phyloP scores from a whole-genome alignment of 2,329 filamentous ascomycete genomes.

The Coleophoma cylindrospora region DNA sequence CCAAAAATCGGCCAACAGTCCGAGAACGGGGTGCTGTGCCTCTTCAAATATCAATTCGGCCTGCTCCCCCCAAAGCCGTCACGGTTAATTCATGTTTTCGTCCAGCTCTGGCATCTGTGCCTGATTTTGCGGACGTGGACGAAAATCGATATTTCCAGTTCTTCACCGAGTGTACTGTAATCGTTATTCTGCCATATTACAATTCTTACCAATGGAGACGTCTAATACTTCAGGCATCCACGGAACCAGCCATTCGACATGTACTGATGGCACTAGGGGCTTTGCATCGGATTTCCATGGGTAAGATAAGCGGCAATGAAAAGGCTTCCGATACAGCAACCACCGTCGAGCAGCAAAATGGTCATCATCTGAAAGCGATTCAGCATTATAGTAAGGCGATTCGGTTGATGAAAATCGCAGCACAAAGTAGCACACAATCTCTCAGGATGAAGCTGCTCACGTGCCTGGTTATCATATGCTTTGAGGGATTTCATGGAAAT shows the following conservation, averaged over 20 bases:
- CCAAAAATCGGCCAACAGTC: too few species aligned
- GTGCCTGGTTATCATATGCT: slow-evolving; percentile 9
- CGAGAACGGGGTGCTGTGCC: neutral
- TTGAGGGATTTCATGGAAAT: slow-evolving; percentile 8
- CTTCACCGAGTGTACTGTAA: neutral
- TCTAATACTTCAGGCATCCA: slow-evolving; percentile 2
- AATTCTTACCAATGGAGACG: neutral
- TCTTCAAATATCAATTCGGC: neutral
- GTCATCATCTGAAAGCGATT: too few species aligned
- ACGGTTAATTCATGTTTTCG: neutral
- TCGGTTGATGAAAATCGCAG: slow-evolving; percentile 1
- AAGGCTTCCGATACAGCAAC: too few species aligned
- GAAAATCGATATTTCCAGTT: neutral
- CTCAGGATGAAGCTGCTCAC: slow-evolving; percentile 4
- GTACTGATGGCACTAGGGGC: slow-evolving; percentile 6
- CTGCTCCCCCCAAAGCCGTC: neutral
- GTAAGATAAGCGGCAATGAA: neutral
- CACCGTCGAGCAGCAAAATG: too few species aligned
- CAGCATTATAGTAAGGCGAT: slow-evolving; percentile 4
- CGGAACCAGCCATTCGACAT: slow-evolving; percentile 3
- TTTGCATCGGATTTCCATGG: neutral
- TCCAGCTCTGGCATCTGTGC: neutral
- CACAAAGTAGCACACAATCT: neutral
- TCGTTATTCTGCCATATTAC: neutral
- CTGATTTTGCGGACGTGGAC: neutral